A percentile compares a stretch with the other conserved stretches of the same genome.
These are phyloP conservation scores for Williopsis jadinii DNA, from an alignment of 1,139 yeast genomes.

Conservation along the genomic window DNA sequence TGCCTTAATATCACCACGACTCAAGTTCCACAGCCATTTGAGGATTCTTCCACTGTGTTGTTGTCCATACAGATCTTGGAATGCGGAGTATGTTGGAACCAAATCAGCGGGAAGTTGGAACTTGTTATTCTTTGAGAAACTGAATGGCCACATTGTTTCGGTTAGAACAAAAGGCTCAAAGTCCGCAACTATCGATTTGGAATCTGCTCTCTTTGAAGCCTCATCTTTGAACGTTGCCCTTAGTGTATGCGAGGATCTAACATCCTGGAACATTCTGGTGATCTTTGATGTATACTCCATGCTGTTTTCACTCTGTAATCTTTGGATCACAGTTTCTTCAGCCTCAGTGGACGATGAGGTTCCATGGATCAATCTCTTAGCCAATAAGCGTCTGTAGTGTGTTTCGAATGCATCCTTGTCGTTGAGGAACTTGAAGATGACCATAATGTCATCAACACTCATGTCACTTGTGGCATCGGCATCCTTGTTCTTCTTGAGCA, in stretches of 20 bases:
- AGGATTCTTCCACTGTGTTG: conserved; percentile 86
- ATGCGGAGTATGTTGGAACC: conserved; percentile 54
- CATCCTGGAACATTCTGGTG: conserved; percentile 95
- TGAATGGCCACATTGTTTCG: conserved; percentile 85
- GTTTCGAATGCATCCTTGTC: conserved; percentile 96
- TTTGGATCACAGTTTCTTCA: conserved; percentile 81
- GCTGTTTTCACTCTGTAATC: conserved; percentile 85
- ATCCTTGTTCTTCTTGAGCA: conserved; percentile 71
- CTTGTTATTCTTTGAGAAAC: conserved; percentile 31
- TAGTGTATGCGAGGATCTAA: conserved; percentile 78
- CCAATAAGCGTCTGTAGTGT: conserved; percentile 82
- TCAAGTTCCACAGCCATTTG: conserved; percentile 94
- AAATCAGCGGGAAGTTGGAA: conserved; percentile 61
- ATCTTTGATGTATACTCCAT: conserved; percentile 90
- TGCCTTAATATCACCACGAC: conserved; percentile 91
- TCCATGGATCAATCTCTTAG: conserved; percentile 81
- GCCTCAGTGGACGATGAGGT: conserved; percentile 77
- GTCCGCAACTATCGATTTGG: conserved; percentile 42
- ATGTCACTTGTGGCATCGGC: conserved; percentile 59
- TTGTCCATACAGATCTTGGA: conserved; percentile 60
- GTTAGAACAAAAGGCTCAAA: conserved; percentile 78
- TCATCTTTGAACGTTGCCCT: conserved; percentile 57
- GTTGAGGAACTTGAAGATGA: conserved; percentile 78
- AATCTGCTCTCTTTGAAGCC: conserved; percentile 28
- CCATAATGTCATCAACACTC: conserved; percentile 78